A percentile compares a stretch with the other conserved stretches of the same genome.
Evolutionary conservation across 2,329 filamentous ascomycete species (phyloP).

Genomic region (Fusarium sp.): DNA sequence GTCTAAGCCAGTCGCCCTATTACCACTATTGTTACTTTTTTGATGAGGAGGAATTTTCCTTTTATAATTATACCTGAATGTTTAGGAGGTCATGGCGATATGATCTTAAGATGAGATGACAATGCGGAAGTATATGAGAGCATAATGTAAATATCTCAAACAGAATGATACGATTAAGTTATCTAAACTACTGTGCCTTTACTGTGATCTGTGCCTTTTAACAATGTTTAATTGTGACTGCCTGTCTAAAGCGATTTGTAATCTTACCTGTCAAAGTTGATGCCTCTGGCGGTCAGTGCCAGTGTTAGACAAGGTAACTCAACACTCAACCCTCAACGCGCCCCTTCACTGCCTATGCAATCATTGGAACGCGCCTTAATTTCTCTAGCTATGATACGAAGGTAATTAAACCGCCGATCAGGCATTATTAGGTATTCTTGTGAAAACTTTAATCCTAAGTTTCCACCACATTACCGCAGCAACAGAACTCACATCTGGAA

Average conservation of each 20-base stretch:
- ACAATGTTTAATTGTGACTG: background rate
- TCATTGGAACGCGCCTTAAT: background rate
- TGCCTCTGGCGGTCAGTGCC: background rate
- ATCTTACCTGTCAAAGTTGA: background rate
- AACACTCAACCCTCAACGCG: background rate
- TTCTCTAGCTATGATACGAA: background rate
- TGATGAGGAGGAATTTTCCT: constrained; percentile 11
- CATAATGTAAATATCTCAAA: constrained; percentile 42
- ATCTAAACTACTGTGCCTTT: background rate
- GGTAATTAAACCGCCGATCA: background rate
- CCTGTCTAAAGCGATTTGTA: background rate
- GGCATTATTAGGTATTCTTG: background rate
- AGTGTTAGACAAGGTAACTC: background rate
- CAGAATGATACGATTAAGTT: constrained; percentile 30
- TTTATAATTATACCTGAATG: constrained; percentile 30
- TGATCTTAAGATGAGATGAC: constrained; percentile 3
- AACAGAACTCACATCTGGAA: background rate
- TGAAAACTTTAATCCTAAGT: background rate
- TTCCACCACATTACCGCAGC: background rate
- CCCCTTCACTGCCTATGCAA: background rate
- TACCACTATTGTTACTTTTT: background rate
- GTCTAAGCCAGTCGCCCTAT: constrained; percentile 43
- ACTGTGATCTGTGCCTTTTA: background rate
- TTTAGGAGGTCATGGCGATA: constrained; percentile 4
- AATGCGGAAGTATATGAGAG: constrained; percentile 36